Evolutionary conservation across 2,329 filamentous ascomycete species (phyloP).

Genomic region (Lasiodiplodia gonubiensis): DNA sequence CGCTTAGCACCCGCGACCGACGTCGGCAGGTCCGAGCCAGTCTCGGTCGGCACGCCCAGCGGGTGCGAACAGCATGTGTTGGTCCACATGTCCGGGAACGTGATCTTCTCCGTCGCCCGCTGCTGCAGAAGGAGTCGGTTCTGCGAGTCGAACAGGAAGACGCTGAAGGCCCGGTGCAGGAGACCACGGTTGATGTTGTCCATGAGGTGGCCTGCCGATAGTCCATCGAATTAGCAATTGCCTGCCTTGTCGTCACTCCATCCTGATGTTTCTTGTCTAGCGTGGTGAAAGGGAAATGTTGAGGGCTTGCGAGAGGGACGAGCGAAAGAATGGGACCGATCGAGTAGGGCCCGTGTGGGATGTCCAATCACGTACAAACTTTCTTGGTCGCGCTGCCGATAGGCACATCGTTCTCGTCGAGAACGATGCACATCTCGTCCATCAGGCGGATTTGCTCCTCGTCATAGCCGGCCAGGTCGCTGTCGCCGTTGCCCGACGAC

Average conservation of each 20-base stretch:
- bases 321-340: too few relatives aligned
- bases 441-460: constrained; percentile 97
- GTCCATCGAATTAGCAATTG: neutral
- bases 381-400: constrained; percentile 99
- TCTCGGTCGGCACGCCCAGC: constrained; percentile 88
- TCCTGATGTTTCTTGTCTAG: neutral
- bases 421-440: constrained; percentile 98
- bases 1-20: constrained; percentile 86
- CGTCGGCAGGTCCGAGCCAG: constrained; percentile 78
- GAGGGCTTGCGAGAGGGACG: neutral
- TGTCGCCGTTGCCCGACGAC: constrained; percentile 59
- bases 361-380: constrained; percentile 71
- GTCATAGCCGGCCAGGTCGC: constrained; percentile 87
- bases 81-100: constrained; percentile 99
- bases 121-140: constrained; percentile 95
- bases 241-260: neutral
- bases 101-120: constrained; percentile 95
- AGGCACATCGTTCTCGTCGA: constrained; percentile 87
- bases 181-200: constrained; percentile 96
- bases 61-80: constrained; percentile 99
- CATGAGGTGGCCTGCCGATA: constrained; percentile 86
- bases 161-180: constrained; percentile 95
- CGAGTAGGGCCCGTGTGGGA: too few relatives aligned
- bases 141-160: constrained; percentile 94
- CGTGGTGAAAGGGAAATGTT: neutral